These are phyloP conservation scores for Candida tropicalis DNA, from an alignment of 1,139 yeast species.

Conservation along the genomic window DNA sequence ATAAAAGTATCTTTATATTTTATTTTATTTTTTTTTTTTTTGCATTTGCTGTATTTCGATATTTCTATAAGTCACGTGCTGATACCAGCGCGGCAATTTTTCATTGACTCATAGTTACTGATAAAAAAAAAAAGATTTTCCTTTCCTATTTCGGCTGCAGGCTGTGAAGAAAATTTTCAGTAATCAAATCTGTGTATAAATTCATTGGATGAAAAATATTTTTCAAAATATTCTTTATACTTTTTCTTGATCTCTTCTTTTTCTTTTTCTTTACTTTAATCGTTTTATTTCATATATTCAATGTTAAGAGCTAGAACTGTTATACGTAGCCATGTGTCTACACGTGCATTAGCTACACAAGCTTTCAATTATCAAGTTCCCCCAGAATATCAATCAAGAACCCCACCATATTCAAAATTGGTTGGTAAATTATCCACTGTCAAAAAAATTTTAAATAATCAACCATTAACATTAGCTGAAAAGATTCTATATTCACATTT, in stretches of 20 bases:
- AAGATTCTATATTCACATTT: conserved; percentile 91
- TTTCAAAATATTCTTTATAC: neutral
- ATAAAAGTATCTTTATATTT: neutral
- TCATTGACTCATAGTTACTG: conserved; percentile 11
- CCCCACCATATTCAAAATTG: conserved; percentile 86
- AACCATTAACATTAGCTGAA: conserved; percentile 90
- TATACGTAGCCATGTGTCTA: conserved; percentile 8
- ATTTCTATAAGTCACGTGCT: conserved; percentile 17
- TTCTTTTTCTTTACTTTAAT: neutral
- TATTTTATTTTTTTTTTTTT: too few species aligned
- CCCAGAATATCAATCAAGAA: conserved; percentile 60
- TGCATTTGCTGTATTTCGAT: too few species aligned
- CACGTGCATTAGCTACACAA: conserved; percentile 37
- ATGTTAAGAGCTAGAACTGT: conserved; percentile 16
- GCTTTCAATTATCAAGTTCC: conserved; percentile 49
- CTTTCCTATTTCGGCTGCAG: conserved; percentile 2
- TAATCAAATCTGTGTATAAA: conserved; percentile 16
- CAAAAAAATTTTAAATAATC: conserved; percentile 60
- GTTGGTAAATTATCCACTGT: conserved; percentile 64
- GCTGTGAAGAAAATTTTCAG: conserved; percentile 8
- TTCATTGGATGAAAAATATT: conserved; percentile 14
- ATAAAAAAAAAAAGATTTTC: conserved; percentile 1
- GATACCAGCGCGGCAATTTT: conserved; percentile 12
- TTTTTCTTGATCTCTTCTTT: conserved; percentile 5
- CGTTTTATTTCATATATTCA: neutral